Conservation (phyloP, 495 filamentous ascomycete genomes). For the Aspergillus baeticus region DNA sequence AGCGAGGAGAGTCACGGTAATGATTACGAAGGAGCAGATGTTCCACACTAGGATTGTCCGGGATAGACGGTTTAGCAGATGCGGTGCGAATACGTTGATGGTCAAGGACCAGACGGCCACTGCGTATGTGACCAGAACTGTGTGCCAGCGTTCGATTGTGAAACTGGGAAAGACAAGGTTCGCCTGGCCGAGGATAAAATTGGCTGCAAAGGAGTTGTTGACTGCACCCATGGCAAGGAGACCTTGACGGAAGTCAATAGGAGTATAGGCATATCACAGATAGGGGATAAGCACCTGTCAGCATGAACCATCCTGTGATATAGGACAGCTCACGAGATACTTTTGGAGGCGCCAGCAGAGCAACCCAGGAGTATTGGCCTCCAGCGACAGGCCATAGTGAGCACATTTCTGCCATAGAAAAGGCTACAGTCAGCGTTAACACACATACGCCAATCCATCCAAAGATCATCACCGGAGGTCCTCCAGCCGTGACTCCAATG, state of each 20-base stretch:
- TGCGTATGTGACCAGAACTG: conserved; percentile 46
- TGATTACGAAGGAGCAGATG: conserved; percentile 46
- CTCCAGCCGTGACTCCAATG: conserved; percentile 53
- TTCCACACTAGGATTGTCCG: conserved; percentile 50
- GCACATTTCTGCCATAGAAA: conserved; percentile 60
- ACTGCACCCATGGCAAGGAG: conserved; percentile 54
- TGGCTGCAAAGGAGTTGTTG: conserved; percentile 51
- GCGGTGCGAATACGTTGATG: conserved; percentile 45
- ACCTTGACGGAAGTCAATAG: conserved; percentile 25
- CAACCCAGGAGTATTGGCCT: conserved; percentile 59
- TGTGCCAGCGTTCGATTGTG: conserved; percentile 53
- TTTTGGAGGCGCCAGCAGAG: conserved; percentile 52
- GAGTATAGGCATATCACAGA: not conserved
- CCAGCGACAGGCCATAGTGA: conserved; percentile 52
- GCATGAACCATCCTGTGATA: conserved; percentile 54
- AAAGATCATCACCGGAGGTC: conserved; percentile 58
- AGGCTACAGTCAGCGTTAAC: conserved; percentile 51
- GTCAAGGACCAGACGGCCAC: conserved; percentile 34
- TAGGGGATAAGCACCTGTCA: conserved; percentile 34
- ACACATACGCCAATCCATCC: conserved; percentile 53
- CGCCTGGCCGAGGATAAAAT: conserved; percentile 51
- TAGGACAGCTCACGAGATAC: conserved; percentile 48
- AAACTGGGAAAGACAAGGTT: conserved; percentile 46
- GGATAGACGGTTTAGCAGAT: conserved; percentile 47
- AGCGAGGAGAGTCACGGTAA: conserved; percentile 47